Evolutionary conservation across 495 filamentous ascomycete genomes (phyloP), one percentile per base, ranked within the genome.

Genomic region (Durotheca rogersii): DNA sequence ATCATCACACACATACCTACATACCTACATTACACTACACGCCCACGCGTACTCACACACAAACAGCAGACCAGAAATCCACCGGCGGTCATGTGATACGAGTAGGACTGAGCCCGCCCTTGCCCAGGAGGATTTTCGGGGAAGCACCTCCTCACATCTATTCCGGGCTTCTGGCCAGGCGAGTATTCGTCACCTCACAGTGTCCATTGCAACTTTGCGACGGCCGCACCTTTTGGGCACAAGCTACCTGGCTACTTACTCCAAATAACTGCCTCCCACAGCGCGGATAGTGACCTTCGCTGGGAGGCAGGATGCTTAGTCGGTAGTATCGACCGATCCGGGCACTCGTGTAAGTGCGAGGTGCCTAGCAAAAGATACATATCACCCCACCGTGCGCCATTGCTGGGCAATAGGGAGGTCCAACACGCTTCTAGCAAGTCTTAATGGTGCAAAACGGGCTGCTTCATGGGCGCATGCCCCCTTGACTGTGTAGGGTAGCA

Each of bases 321-420:
- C 45, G 50, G 53, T 55, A 56, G 55, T 61, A 57, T 65, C 58
- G 59, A 60, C 62, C 55, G 52, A 62, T 60, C 58, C 41, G 47
- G n/a, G 61, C 49, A 52, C 51, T 54, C 42, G 62, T 55, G 55
- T 53, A 51, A 62, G 58, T 52, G 44, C 34, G 31, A 62, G 34
- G 40, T 63, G 51, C 50, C 60, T 63, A 47, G 49, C 31, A 51
- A 53, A 47, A 42, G 46, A 32, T 48, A 32, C 52, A 20, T 50
- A 46, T 51, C 58, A 60, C 60, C 51, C 61, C 60, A 64, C 61
- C 48, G 52, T 7, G 39, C 12, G 12, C 29, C 21, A n/a, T n/a
- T 32, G 21, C 48, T 53, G 56, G 55, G 60, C 62, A 63, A 65
- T 65, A 60, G 51, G 60, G 58, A 38, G 59, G 31, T 31, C 35